Evolutionary conservation across 305 asterid genomes (phyloP).

Genomic region (Fraxinus platypoda): DNA sequence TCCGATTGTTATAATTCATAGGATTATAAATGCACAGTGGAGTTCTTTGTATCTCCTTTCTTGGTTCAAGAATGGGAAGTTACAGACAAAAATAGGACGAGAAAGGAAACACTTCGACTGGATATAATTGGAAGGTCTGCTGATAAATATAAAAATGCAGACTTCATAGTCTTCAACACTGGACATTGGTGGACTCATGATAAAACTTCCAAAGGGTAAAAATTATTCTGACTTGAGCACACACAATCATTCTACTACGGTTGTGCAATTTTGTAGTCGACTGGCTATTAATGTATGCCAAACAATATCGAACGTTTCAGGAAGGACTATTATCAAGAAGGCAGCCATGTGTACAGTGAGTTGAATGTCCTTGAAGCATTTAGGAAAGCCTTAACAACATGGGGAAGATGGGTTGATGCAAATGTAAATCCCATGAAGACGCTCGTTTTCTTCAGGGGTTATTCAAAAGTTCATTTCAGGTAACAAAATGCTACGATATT

Average conservation of each 20-base stretch:
- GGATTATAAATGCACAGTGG: constrained; percentile 66
- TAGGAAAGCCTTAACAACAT: constrained; percentile 60
- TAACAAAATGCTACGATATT: constrained; percentile 12
- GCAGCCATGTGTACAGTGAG: constrained; percentile 61
- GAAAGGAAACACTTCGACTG: constrained; percentile 69
- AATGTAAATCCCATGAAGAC: constrained; percentile 49
- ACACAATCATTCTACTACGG: neutral
- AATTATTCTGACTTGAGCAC: neutral
- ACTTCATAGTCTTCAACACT: constrained; percentile 62
- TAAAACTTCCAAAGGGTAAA: constrained; percentile 69
- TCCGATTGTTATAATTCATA: constrained; percentile 5
- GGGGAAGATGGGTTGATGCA: constrained; percentile 76
- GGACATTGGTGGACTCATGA: constrained; percentile 95
- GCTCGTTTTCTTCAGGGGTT: constrained; percentile 66
- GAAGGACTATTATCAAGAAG: constrained; percentile 79
- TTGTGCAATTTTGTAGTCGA: neutral
- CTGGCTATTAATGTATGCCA: neutral
- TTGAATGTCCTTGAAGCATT: constrained; percentile 63
- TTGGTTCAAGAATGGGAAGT: constrained; percentile 69
- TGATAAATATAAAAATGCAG: constrained; percentile 48
- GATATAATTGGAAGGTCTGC: constrained; percentile 49
- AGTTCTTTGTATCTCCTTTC: constrained; percentile 67
- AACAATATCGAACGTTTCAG: constrained; percentile 29
- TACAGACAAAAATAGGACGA: constrained; percentile 35
- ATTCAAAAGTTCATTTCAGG: constrained; percentile 79